A percentile compares a stretch with the other conserved stretches of the same genome.
These are phyloP conservation scores for Adansonia grandidieri DNA, from an alignment of 441 rosid genomes.

Conservation along the genomic window DNA sequence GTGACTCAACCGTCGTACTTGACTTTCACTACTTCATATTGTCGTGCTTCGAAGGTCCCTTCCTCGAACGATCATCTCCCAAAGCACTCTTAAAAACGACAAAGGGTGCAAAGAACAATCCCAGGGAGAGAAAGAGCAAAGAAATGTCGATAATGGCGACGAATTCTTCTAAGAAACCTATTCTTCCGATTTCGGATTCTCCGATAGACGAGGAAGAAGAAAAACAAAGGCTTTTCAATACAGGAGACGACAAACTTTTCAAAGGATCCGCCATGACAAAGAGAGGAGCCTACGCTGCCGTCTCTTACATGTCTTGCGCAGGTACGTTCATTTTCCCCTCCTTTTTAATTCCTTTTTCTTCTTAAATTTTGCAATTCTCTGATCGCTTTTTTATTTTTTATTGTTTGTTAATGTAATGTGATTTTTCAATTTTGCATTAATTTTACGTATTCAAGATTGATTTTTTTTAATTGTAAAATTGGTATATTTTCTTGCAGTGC, in stretches of 20 bases:
- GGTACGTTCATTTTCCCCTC: conserved; percentile 41
- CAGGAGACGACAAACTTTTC: conserved; percentile 66
- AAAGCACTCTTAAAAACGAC: no score
- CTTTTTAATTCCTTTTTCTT: not conserved
- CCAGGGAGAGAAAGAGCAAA: not conserved
- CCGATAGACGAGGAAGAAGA: conserved; percentile 46
- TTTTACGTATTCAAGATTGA: not conserved
- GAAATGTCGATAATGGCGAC: conserved; percentile 50
- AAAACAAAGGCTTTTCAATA: conserved; percentile 54
- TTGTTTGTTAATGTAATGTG: not conserved
- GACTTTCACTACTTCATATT: not conserved
- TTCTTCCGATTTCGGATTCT: conserved; percentile 73
- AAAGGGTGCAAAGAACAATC: no score
- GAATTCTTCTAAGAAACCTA: conserved; percentile 49
- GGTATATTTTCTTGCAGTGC: conserved; percentile 47
- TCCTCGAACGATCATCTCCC: not conserved
- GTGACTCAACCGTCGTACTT: not conserved
- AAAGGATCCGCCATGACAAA: conserved; percentile 95
- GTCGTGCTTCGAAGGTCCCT: not conserved
- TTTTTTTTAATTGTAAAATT: not conserved
- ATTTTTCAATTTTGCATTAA: not conserved
- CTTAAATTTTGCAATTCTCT: not conserved
- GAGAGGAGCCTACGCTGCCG: conserved; percentile 82
- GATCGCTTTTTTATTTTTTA: not conserved
- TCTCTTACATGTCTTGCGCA: conserved; percentile 92